Evolutionary conservation across 2,329 filamentous ascomycete genomes (phyloP), one percentile per base, ranked within the genome.

Genomic region (Blastomyces gilchristii): DNA sequence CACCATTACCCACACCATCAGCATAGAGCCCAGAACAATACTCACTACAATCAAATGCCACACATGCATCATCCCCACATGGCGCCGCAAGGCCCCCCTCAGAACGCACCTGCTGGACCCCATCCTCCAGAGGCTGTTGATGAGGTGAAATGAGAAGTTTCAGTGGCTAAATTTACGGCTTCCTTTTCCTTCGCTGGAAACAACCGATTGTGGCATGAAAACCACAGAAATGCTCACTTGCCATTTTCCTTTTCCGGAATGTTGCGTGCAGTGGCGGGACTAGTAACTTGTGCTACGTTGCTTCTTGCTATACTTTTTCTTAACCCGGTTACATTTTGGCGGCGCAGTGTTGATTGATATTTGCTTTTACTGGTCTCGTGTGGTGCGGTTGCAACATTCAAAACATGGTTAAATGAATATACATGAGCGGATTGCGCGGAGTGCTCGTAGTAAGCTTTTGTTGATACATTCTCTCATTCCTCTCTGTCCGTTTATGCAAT

Each of bases 1-100:
- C 85, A 87, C 71, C 84, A 87, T 68, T 87, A 85, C 70, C 81
- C 81, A 1, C 80, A 80, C 49, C 82, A 83, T 66, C 79, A 80
- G 61, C 82, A 85, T 70, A 84, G 83, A 67, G 76, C 74, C 18
- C 78, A 79, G 50, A 85, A 81, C 69, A 83, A 82, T 67, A 83
- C 82, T 67, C 81, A 79, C 68, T 82, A 80, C 71, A 82, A 78
- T 63, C 82, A 83, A 63, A 74, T 78, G 54, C 78, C 78, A 67
- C 76, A 80, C 65, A 74, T 77, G 64, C 75, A 78, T 67, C 71
- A 72, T 62, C 75, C 77, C 59, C 73, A 71, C 58, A 76, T 71
- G 67, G 74, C 74, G 58, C 63, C 59, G 50, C 69, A 68, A 63
- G 65, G 53, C 53, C 67, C 67, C 52, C 71, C 67, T 39, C 69